phyloP scores from a whole-genome alignment of 2,329 filamentous ascomycete genomes.

The Coleophoma eucalyptorum region DNA sequence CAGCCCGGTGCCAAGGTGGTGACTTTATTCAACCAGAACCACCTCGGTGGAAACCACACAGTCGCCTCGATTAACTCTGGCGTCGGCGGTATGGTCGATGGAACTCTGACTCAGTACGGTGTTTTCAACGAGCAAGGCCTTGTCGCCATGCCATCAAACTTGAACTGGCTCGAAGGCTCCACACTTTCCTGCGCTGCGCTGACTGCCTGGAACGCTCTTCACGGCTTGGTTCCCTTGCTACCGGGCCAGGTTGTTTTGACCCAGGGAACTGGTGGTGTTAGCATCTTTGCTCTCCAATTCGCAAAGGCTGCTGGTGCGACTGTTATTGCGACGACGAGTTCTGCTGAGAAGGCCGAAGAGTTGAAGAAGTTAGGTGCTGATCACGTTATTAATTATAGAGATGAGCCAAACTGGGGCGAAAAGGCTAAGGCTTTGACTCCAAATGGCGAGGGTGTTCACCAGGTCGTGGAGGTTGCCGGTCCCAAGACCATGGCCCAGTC shows the following conservation, averaged over 20 bases:
- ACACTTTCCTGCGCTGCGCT: constrained; percentile 49
- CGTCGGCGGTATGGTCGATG: constrained; percentile 50
- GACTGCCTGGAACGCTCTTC: constrained; percentile 56
- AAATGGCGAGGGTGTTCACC: constrained; percentile 33
- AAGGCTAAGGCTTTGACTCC: constrained; percentile 31
- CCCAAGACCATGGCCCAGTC: constrained; percentile 34
- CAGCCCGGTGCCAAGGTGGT: constrained; percentile 55
- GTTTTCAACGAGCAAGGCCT: constrained; percentile 53
- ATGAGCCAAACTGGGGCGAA: constrained; percentile 34
- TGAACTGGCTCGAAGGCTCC: constrained; percentile 41
- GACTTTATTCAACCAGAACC: constrained; percentile 52
- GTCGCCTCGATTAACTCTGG: constrained; percentile 34
- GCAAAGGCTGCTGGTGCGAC: constrained; percentile 35
- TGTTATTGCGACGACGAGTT: constrained; percentile 38
- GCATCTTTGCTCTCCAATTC: constrained; percentile 33
- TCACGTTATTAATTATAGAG: constrained; percentile 40
- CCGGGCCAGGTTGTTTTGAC: constrained; percentile 35
- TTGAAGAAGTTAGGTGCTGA: constrained; percentile 36
- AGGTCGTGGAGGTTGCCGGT: constrained; percentile 41
- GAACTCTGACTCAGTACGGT: constrained; percentile 45
- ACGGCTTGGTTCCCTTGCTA: constrained; percentile 36
- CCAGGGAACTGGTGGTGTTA: constrained; percentile 39
- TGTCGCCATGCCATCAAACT: constrained; percentile 49
- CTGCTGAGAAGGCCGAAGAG: constrained; percentile 29
- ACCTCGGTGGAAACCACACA: constrained; percentile 21